Evolutionary conservation across 192 early-diverging fungal genomes (phyloP), one percentile per base, ranked within the genome.

Genomic region (Umbelopsis sp.): DNA sequence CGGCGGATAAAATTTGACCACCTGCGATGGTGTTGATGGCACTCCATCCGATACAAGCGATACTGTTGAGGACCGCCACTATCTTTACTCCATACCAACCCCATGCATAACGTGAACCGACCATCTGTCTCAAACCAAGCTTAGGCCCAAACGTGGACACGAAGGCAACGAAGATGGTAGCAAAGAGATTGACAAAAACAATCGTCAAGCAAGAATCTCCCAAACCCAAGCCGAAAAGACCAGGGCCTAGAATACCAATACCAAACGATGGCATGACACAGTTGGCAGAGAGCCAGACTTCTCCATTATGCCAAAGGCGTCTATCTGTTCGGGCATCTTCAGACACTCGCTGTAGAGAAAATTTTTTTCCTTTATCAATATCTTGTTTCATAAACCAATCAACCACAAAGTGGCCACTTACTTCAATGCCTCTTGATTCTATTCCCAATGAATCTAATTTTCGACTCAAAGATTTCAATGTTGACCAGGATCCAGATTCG

Each of bases 21-120:
- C 79, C 79, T 47, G 73, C 77, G 21, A 80, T 73, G 20, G 73
- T 71, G 34, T 79, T 77, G 29, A 80, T 68, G 26, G 68, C 59
- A 49, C 66, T 70, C 65, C 72, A 80, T 2, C 65, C 79, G 34
- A 78, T 65, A 47, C 69, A 68, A 11, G 78, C 75, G 65, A 77
- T 45, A 25, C 71, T 49, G 38, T 80, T 80, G 22, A 80, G 59
- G 4, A 80, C 50, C 21, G 79, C 56, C 1, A 80, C 65, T n/a
- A 80, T 51, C 20, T 66, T 74, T 22, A 45, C 66, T 3, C 70
- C 78, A 54, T 31, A 76, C 49, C 38, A 80, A 17, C 79, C 79
- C 53, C 76, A 80, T 12, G 77, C 65, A 68, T 73, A 80, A 10
- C 79, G 69, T 20, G 79, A 43, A 45, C 76, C 45, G 47, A 80